Base-by-base conservation (phyloP, 2,329 filamentous ascomycete genomes). In the Clonostachys sp. region DNA sequence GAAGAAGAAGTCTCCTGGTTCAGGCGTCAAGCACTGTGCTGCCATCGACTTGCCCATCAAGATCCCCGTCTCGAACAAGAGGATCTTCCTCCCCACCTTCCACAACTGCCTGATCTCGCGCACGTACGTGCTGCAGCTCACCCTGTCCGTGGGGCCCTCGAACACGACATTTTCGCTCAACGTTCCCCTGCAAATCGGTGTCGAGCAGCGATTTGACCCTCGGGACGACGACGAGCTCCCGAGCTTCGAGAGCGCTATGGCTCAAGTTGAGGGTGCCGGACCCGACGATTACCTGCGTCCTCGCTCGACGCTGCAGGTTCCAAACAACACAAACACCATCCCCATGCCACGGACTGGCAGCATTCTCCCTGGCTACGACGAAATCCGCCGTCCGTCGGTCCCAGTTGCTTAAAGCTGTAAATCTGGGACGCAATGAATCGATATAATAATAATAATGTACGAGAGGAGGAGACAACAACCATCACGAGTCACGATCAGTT, bases 91-190 rank as follows among this genome's bases (percentile, higher is more conserved):
- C 18, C 79, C 79, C 1, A 77, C 75, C 6, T 83, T 82, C 57
- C 76, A 81, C 63, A 76, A 74, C 9, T 83, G 79, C 64, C 73
- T 82, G 58, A 65, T 71, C 36, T 77, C 75, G 8, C 73, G 79
- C 24, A 71, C 72, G n/a, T 83, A 83, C 59, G 68, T 73, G 5
- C 57, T 82, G 33, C 70, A 73, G 53, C 56, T 82, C 6, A 66
- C 63, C 7, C 50, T 81, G 6, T 66, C 66, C 1, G 64, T 68
- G 4, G 71, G 67, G 14, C 63, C 72, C 8, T 61, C 66, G 47
- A 72, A 65, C 55, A 71, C 66, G 5, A 67, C 63, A 45, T 53
- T 80, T 39, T 68, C 67, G 38, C 60, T 81, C 24, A 57, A 59
- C 18, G 57, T 81, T 40, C 78, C 78, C 7, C 52, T 81, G 41